Evolutionary conservation across 768 basidiomycete genomes (phyloP).

Genomic region (Amanita pallidorosea): DNA sequence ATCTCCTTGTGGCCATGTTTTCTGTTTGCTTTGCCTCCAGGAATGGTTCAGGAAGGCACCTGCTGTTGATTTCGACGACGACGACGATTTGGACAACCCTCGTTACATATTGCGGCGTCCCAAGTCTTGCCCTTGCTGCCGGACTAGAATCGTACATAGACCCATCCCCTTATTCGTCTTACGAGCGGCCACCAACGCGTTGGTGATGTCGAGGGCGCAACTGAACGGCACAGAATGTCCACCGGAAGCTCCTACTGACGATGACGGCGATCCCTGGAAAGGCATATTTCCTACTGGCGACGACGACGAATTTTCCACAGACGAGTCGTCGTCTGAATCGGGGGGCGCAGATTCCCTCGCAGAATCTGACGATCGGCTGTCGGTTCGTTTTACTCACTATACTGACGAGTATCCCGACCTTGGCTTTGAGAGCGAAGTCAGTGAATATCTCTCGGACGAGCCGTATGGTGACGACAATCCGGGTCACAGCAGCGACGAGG

Average conservation of each 20-base stretch:
- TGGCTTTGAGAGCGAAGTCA: slow-evolving; percentile 9
- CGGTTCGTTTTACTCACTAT: neutral
- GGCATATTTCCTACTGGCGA: slow-evolving; percentile 49
- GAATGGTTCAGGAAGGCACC: slow-evolving; percentile 73
- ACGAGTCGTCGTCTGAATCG: slow-evolving; percentile 10
- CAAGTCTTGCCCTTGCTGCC: slow-evolving; percentile 69
- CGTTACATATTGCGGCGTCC: slow-evolving; percentile 43
- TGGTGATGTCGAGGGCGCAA: slow-evolving; percentile 32
- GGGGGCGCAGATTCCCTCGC: slow-evolving; percentile 24
- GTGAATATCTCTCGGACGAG: slow-evolving; percentile 7
- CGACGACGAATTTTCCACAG: slow-evolving; percentile 23
- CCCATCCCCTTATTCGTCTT: slow-evolving; percentile 64
- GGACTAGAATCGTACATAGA: slow-evolving; percentile 41
- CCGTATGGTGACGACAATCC: slow-evolving; percentile 1
- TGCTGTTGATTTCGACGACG: slow-evolving; percentile 22
- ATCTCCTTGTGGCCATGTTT: slow-evolving; percentile 69
- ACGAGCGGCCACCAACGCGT: slow-evolving; percentile 41
- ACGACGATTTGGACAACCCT: slow-evolving; percentile 19
- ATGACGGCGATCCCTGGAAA: slow-evolving; percentile 55
- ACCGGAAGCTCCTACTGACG: slow-evolving; percentile 15
- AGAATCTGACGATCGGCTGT: slow-evolving; percentile 15
- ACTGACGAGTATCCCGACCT: slow-evolving; percentile 1
- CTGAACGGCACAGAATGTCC: slow-evolving; percentile 6
- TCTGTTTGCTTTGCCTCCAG: slow-evolving; percentile 63
- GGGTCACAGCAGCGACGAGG: slow-evolving; percentile 25